Base-by-base conservation (phyloP, 495 filamentous ascomycete species). In the Lindgomyces ingoldianus region DNA sequence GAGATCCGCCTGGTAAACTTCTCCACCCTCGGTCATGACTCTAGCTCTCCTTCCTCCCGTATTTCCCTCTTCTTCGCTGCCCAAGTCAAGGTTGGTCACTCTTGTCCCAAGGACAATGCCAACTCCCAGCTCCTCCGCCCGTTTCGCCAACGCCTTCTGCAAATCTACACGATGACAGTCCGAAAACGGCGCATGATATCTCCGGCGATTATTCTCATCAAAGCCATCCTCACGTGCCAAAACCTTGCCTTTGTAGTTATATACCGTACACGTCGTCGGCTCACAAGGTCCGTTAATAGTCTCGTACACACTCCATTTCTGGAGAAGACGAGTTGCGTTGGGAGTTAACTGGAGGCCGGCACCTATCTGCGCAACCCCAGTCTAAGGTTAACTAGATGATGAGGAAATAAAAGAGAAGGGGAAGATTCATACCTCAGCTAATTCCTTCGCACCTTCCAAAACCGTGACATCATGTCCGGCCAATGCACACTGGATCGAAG, bases 381-480 rank as follows among this genome's bases (percentile, higher is more conserved):
- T n/a, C n/a, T n/a, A n/a, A n/a, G n/a, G 33, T 39, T 6, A 39
- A 14, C 33, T 39, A 39, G 33, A 39, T 14, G 33, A 11, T 10
- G 3, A 4, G 8, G n/a, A 47, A 10, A 59, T 21, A 8, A 19
- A 8, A 16, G 4, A 27, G 56, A 6, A 27, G 22, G 36, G 36
- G 36, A 42, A 42, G 36, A n/a, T n/a, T 9, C 10, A 24, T 62
- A 62, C 58, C 27, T 64, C 60, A 48, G 51, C 51, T 10, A 64
- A 51, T 21, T 64, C 60, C 26, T 27, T 47, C 18, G 85, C 84
- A 52, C 80, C 76, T 67, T 91, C 88, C 39, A 90, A 77, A 6
- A 91, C 78, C 0, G 75, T 73, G 16, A 89, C 84, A 14, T 71
- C 57, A 72, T 90, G 87, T 4, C 86, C 86, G 12, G 81, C 76